Evolutionary conservation across 257 asterid species (phyloP), one percentile per base, ranked within the genome.

Genomic region (Salvia rosmarinus): DNA sequence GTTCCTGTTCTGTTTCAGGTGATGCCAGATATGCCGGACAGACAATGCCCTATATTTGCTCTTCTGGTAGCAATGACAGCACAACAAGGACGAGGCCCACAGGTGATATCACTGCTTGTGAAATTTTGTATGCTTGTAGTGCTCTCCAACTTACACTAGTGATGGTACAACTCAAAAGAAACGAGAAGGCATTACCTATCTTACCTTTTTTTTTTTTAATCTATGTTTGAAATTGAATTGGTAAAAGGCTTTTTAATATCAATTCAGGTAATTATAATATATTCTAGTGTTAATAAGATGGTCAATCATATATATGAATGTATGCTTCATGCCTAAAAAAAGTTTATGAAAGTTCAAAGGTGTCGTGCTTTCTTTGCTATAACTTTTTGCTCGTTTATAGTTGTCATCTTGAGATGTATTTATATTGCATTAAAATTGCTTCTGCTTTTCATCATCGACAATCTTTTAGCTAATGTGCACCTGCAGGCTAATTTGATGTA

Each of bases 51-150:
- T 72, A 72, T 78, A 72, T 76, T 68, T 58, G 77, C 65, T 80
- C 88, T 57, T 79, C 81, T 69, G 79, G 81, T 67, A 83, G 96
- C 58, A 82, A 81, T 60, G 92, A 83, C 57, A 83, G 86, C 85
- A 79, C 86, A 58, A 84, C 87, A 68, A 85, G 91, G 74, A 81
- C 88, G 32, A 71, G 82, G 68, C 80, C 84, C 46, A 67, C 86
- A 34, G 95, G 84, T 85, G 82, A 77, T 77, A 74, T 75, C 72
- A 69, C 80, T 71, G 75, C 72, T 55, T 20, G 14, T 64, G 68
- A 78, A 73, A 72, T 83, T 60, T 21, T 52, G n/a, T 47, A 9
- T 72, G 64, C 56, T 57, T 60, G 57, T 28, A 67, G 40, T 23
- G 44, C 44, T 47, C 37, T 23, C 9, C 61, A 17, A 52, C 57